These are phyloP conservation scores for Amborella trichopoda DNA, from an alignment of 164 flowering plant species.

Conservation along the genomic window DNA sequence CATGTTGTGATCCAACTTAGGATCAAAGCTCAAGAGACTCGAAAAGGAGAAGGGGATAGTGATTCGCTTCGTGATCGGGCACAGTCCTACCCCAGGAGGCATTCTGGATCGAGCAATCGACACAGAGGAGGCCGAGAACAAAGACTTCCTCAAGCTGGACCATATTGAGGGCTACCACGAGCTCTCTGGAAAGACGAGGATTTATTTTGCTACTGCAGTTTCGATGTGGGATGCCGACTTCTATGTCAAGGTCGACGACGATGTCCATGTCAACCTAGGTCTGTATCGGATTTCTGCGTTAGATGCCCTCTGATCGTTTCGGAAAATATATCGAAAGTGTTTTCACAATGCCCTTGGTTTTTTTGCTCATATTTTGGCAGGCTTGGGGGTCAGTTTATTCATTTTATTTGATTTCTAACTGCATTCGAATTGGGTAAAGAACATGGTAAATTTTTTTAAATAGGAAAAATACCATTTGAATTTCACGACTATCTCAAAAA, in stretches of 20 bases:
- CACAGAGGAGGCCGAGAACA: conserved; percentile 42
- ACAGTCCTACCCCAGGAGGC: conserved; percentile 55
- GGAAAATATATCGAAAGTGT: too few species aligned
- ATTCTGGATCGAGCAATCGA: conserved; percentile 53
- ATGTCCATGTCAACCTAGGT: conserved; percentile 74
- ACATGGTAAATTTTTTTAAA: too few species aligned
- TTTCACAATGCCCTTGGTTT: too few species aligned
- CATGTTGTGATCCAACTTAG: too few species aligned
- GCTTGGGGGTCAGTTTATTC: too few species aligned
- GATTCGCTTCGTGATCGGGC: conserved; percentile 75
- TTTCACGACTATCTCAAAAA: too few species aligned
- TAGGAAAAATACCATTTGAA: too few species aligned
- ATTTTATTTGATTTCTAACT: too few species aligned
- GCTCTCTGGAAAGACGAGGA: conserved; percentile 67
- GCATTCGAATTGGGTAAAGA: too few species aligned
- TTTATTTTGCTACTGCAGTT: conserved; percentile 55
- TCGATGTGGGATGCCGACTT: conserved; percentile 80
- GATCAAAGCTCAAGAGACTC: conserved; percentile 35
- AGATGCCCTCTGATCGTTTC: too few species aligned
- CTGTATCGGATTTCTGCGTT: too few species aligned
- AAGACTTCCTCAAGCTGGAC: conserved; percentile 57
- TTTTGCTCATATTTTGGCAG: too few species aligned
- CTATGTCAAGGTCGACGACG: conserved; percentile 81
- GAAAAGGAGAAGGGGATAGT: conserved; percentile 78
- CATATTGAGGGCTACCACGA: conserved; percentile 83